These are phyloP conservation scores for Porodaedalea pini DNA, from an alignment of 1,284 basidiomycete genomes.

Conservation along the genomic window DNA sequence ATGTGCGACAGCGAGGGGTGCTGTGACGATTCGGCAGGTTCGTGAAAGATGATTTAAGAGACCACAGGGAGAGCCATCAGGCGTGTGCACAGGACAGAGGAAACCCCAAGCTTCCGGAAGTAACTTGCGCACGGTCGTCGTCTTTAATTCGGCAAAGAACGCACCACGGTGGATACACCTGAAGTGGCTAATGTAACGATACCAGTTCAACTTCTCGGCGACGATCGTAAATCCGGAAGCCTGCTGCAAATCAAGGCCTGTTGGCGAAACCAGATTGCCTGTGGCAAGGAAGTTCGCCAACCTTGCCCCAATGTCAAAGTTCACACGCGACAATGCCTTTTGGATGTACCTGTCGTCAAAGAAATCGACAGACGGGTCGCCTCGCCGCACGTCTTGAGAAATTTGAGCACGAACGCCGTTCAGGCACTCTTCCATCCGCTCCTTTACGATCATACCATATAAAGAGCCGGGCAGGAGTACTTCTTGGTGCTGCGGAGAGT, in stretches of 20 bases:
- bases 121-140: constrained; percentile 95
- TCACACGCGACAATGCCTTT: constrained; percentile 75
- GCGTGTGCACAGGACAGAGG: constrained; percentile 97
- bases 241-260: constrained; percentile 96
- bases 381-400: constrained; percentile 69
- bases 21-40: constrained; percentile 88
- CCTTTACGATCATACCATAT: constrained; percentile 98
- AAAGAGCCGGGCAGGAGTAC: constrained; percentile 91
- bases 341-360: constrained; percentile 85
- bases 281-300: constrained; percentile 96
- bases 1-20: constrained; percentile 71
- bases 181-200: constrained; percentile 98
- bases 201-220: constrained; percentile 98
- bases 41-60: constrained; percentile 96
- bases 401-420: constrained; percentile 76
- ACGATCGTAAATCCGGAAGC: constrained; percentile 97
- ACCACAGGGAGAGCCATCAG: constrained; percentile 97
- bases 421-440: constrained; percentile 90
- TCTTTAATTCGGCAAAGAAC: constrained; percentile 99
- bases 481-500: constrained; percentile 98
- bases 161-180: constrained; percentile 98
- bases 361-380: constrained; percentile 78
- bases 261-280: constrained; percentile 92
- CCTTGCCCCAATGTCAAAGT: constrained; percentile 89
- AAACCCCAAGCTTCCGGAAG: constrained; percentile 99